Base-by-base conservation (phyloP, 1,284 basidiomycete species). In the Rhodotorula sp. region DNA sequence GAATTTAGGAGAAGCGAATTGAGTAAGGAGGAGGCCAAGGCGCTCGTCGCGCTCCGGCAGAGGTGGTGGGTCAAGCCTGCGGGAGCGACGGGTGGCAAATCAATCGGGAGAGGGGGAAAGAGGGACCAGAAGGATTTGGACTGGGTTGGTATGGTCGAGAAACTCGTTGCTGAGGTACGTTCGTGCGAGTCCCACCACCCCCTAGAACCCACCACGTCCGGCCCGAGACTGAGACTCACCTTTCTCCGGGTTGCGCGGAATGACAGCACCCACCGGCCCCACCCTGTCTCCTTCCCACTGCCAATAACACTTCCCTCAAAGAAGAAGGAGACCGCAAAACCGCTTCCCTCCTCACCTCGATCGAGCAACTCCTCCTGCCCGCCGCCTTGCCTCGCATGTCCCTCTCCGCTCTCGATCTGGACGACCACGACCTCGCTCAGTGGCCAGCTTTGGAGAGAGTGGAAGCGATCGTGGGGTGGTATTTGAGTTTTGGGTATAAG, bases 1-100 rank as follows among this genome's bases (percentile, higher is more conserved):
- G 58, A 58, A 15, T 54, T 62, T 3, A 23, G 58, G 21, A 10
- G 65, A 10, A 56, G n/a, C 7, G 52, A 59, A 20, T 26, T 71
- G n/a, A 49, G 31, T 2, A 67, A 54, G 59, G 64, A 68, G n/a
- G 68, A 72, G 6, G 71, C 74, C 34, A 75, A 71, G 60, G 69
- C 68, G 31, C 62, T 75, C 1, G 52, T 73, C 3, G 66, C 59
- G 26, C 20, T 75, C 1, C 20, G 39, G 59, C 74, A 75, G 57
- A 46, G 68, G 21, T 75, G 73, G 73, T 20, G 8, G 3, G 48
- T 43, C 39, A 43, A 43, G 39, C 10, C 39, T 43, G 39, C 43
- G 14, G 29, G 29, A 29, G 29, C 29, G 29, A 29, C 29, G 29
- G 21, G 56, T 12, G 58, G 21, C 20, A 48, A 14, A 20, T n/a